These are phyloP conservation scores for Leccinum subgranulosum DNA, from an alignment of 768 basidiomycete genomes.

Conservation along the genomic window DNA sequence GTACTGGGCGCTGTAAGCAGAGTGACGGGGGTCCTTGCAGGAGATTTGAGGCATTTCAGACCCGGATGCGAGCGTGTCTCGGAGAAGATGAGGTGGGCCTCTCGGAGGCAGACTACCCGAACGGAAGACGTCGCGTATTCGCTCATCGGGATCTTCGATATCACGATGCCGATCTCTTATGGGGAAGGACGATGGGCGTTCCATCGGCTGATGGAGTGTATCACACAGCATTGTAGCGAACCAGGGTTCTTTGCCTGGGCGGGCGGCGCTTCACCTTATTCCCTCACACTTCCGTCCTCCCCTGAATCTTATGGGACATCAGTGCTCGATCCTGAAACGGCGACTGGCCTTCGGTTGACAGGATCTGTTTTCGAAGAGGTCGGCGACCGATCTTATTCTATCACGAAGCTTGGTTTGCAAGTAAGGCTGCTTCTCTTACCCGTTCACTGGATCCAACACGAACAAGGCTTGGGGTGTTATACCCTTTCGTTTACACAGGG, in stretches of 20 bases:
- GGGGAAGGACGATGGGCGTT: constrained; percentile 16
- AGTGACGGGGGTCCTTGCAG: constrained; percentile 6
- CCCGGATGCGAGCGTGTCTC: constrained; percentile 7
- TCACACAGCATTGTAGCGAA: constrained; percentile 7
- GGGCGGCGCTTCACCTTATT: constrained; percentile 10
- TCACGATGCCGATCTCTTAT: constrained; percentile 15
- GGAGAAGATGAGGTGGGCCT: constrained; percentile 16
- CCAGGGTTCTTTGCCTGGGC: constrained; percentile 17
- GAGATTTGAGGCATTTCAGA: constrained; percentile 10
- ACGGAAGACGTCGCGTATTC: constrained; percentile 10
- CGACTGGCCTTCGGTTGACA: constrained; percentile 6
- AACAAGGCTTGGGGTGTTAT: constrained; percentile 1
- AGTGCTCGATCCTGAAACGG: not conserved
- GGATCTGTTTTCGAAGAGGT: constrained; percentile 14
- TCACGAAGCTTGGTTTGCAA: constrained; percentile 13
- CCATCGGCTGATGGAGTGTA: constrained; percentile 7
- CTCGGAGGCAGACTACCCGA: constrained; percentile 10
- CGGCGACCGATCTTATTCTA: constrained; percentile 15
- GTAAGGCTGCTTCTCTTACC: constrained; percentile 11
- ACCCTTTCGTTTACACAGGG: constrained; percentile 14
- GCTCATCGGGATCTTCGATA: constrained; percentile 14
- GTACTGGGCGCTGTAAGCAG: not conserved
- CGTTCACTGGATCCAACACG: constrained; percentile 3
- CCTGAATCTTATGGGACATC: constrained; percentile 7
- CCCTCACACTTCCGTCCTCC: constrained; percentile 4